Conservation (phyloP, 305 asterid genomes). For the Solanum chacoense region DNA sequence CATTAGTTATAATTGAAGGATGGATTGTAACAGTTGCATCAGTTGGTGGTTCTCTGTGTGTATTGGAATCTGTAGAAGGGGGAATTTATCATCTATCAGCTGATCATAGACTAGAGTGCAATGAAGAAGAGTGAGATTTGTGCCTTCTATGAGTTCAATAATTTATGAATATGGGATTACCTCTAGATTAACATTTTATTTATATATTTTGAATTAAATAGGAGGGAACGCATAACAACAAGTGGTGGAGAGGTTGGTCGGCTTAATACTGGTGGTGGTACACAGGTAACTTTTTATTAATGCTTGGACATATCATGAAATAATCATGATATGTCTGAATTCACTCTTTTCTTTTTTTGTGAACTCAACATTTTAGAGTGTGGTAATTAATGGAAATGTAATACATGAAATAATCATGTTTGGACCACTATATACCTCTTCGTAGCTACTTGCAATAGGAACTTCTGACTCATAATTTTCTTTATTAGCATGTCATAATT, state of each 20-base stretch:
- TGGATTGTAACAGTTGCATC: slow-evolving; percentile 74
- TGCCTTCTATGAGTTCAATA: neutral
- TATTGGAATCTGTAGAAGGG: slow-evolving; percentile 71
- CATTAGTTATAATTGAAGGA: slow-evolving; percentile 76
- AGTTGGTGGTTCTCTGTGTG: slow-evolving; percentile 75
- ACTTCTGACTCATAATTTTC: neutral
- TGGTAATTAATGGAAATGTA: neutral
- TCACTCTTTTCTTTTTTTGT: neutral
- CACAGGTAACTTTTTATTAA: slow-evolving; percentile 5
- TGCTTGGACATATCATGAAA: neutral
- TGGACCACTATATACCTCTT: neutral
- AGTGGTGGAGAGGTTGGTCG: slow-evolving; percentile 26
- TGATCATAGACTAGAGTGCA: slow-evolving; percentile 74
- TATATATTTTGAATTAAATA: slow-evolving; percentile 23
- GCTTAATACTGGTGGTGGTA: slow-evolving; percentile 19
- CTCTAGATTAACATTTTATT: neutral
- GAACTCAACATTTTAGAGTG: neutral
- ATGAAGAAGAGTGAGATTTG: slow-evolving; percentile 62
- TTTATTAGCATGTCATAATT: neutral
- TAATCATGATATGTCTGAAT: too few species aligned
- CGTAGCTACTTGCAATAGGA: neutral
- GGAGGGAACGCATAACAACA: slow-evolving; percentile 25
- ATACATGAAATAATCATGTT: neutral
- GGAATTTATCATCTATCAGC: slow-evolving; percentile 57
- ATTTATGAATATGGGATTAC: neutral